Conservation (phyloP, 768 basidiomycete genomes). For the Suillus discolor region DNA sequence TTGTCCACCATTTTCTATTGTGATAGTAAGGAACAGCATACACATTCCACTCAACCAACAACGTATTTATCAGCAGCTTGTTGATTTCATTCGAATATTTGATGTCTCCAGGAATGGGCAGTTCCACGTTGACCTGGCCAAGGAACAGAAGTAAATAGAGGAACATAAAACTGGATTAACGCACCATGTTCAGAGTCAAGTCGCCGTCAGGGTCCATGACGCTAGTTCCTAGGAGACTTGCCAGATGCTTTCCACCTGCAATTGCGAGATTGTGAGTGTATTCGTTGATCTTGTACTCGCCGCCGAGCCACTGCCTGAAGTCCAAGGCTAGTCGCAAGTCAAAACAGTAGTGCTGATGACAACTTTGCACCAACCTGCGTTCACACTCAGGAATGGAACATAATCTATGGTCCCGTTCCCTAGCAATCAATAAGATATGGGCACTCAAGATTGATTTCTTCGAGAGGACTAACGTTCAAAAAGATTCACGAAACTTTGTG, state of each 20-base stretch:
- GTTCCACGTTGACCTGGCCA: conserved; percentile 41
- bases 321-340: conserved; percentile 53
- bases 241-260: conserved; percentile 61
- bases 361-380: conserved; percentile 42
- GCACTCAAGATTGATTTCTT: not conserved
- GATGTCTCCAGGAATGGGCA: conserved; percentile 37
- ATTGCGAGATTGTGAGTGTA: conserved; percentile 75
- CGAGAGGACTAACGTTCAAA: conserved; percentile 40
- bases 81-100: conserved; percentile 17
- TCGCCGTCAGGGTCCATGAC: conserved; percentile 63
- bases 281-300: conserved; percentile 68
- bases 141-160: not conserved
- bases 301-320: conserved; percentile 75
- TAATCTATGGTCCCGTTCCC: conserved; percentile 70
- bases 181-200: conserved; percentile 72
- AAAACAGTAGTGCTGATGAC: not conserved
- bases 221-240: conserved; percentile 59
- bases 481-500: conserved; percentile 48
- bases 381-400: conserved; percentile 54
- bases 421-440: conserved; percentile 24
- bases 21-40: conserved; percentile 22
- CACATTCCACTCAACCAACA: conserved; percentile 25
- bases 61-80: conserved; percentile 18
- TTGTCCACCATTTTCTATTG: conserved; percentile 34
- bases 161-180: not conserved